Conservation (phyloP, 805 yeast species). For the Naumovozyma castellii region DNA sequence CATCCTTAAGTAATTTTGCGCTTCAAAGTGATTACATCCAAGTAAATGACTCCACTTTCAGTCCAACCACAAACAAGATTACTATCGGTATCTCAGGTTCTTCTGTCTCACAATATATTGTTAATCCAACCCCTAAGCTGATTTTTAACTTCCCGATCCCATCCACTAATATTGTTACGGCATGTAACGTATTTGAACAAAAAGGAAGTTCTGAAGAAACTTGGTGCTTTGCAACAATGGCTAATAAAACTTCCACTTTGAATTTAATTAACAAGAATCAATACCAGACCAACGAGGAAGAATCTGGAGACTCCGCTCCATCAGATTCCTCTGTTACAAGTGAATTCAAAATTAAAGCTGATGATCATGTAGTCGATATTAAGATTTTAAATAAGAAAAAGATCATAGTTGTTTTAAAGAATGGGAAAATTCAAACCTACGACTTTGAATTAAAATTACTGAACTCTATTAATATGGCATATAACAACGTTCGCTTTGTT, state of each 20-base stretch:
- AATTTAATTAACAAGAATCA: slow-evolving; percentile 9
- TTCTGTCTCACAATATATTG: slow-evolving; percentile 27
- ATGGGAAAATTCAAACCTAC: slow-evolving; percentile 25
- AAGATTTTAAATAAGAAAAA: slow-evolving; percentile 12
- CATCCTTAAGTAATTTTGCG: slow-evolving; percentile 20
- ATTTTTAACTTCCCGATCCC: slow-evolving; percentile 27
- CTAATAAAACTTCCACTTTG: slow-evolving; percentile 15
- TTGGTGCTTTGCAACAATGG: slow-evolving; percentile 20
- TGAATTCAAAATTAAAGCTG: slow-evolving; percentile 12
- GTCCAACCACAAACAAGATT: slow-evolving; percentile 19
- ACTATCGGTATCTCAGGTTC: slow-evolving; percentile 30
- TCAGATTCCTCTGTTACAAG: slow-evolving; percentile 5
- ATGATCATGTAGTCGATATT: slow-evolving; percentile 12
- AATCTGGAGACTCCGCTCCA: slow-evolving; percentile 7
- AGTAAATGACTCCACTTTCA: slow-evolving; percentile 17
- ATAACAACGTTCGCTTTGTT: slow-evolving; percentile 15
- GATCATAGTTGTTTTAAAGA: slow-evolving; percentile 20
- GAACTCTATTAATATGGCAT: slow-evolving; percentile 16
- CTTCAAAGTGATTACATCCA: slow-evolving; percentile 19
- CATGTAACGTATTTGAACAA: slow-evolving; percentile 20
- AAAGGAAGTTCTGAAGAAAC: slow-evolving; percentile 12
- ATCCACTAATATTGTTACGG: slow-evolving; percentile 27
- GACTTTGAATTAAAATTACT: slow-evolving; percentile 19
- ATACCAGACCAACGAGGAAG: slow-evolving; percentile 6
- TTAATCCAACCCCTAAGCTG: slow-evolving; percentile 31